Conservation (phyloP, 345 rosid genomes). For the Lepidium aucheri region DNA sequence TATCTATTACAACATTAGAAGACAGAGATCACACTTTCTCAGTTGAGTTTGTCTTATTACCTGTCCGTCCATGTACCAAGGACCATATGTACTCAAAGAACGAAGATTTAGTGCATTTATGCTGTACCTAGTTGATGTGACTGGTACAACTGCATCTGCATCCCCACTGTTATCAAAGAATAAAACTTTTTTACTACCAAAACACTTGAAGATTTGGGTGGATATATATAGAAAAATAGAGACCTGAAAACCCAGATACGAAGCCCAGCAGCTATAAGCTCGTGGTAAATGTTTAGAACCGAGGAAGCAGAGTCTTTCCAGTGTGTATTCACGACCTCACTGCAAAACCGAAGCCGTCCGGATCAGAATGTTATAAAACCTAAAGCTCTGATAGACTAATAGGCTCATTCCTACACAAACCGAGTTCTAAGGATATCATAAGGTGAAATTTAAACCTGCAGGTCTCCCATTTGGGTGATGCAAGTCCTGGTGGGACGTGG, state of each 20-base stretch:
- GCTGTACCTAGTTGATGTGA: slow-evolving; percentile 82
- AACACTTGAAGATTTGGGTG: background rate
- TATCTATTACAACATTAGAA: background rate
- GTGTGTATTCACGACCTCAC: slow-evolving; percentile 36
- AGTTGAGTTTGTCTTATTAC: slow-evolving; percentile 26
- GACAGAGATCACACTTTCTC: background rate
- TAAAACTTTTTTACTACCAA: background rate
- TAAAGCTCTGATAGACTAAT: background rate
- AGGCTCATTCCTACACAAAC: background rate
- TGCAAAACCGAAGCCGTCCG: slow-evolving; percentile 21
- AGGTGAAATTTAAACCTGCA: slow-evolving; percentile 60
- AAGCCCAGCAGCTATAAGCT: slow-evolving; percentile 67
- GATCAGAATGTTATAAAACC: slow-evolving; percentile 6
- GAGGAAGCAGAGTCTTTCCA: slow-evolving; percentile 69
- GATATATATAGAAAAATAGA: background rate
- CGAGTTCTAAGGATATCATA: background rate
- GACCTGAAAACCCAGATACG: slow-evolving; percentile 97
- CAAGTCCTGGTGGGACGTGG: slow-evolving; percentile 56
- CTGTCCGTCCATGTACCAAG: slow-evolving; percentile 87
- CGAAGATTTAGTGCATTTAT: slow-evolving; percentile 76
- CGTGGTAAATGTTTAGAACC: slow-evolving; percentile 68
- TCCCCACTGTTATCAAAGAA: slow-evolving; percentile 54
- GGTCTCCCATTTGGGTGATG: slow-evolving; percentile 75
- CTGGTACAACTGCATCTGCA: slow-evolving; percentile 81
- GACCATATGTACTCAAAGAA: slow-evolving; percentile 52